Conservation (phyloP, 371 early-diverging fungal genomes). For the Mucor mucedo region DNA sequence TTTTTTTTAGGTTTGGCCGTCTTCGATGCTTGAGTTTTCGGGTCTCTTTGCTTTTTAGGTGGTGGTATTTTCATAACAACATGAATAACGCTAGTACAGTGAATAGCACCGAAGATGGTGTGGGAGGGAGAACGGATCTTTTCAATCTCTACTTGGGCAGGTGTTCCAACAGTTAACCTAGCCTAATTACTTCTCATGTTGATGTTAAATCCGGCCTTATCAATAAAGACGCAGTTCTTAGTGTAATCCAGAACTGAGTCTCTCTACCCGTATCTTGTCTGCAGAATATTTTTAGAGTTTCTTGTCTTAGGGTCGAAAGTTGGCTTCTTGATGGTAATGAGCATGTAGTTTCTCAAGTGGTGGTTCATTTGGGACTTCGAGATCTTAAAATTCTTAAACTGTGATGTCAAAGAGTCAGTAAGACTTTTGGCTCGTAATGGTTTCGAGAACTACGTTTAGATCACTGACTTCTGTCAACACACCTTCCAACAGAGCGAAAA, state of each 20-base stretch:
- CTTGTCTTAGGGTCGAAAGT: constrained; percentile 19
- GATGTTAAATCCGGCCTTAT: constrained; percentile 20
- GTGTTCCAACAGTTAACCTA: constrained; percentile 10
- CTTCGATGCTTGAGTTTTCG: constrained; percentile 11
- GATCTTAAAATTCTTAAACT: constrained; percentile 17
- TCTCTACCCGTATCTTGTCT: constrained; percentile 14
- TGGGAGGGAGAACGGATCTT: constrained; percentile 20
- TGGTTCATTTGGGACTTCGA: constrained; percentile 22
- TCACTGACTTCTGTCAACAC: too few species aligned
- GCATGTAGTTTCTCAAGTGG: constrained; percentile 19
- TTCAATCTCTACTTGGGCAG: constrained; percentile 14
- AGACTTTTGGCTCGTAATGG: too few species aligned
- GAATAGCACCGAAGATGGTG: constrained; percentile 26
- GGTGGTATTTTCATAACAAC: constrained; percentile 13
- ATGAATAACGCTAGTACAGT: constrained; percentile 24
- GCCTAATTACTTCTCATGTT: constrained; percentile 5
- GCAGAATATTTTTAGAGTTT: constrained; percentile 14
- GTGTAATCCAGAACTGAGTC: constrained; percentile 14
- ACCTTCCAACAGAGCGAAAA: too few species aligned
- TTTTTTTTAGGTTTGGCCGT: constrained; percentile 9
- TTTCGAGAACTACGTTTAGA: too few species aligned
- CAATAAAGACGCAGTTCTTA: constrained; percentile 14
- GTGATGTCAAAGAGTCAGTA: constrained; percentile 22
- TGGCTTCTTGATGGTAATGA: constrained; percentile 20
- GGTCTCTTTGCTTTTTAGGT: constrained; percentile 16